These are phyloP conservation scores for Hanseniaspora uvarum DNA, from an alignment of 1,139 yeast genomes.

Conservation along the genomic window DNA sequence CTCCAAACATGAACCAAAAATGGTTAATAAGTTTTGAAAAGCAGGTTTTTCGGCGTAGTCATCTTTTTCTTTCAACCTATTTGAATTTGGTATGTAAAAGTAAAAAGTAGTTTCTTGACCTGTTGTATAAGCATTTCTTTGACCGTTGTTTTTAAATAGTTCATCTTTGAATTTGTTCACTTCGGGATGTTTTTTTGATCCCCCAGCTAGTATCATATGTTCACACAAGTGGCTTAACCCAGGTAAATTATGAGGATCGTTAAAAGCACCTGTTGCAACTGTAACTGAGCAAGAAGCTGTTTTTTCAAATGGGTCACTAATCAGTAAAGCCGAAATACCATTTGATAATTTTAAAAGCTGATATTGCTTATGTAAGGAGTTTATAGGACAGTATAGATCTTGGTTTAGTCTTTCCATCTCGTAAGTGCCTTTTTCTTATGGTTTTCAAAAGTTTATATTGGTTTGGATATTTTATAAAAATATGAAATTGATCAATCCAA, in stretches of 20 bases:
- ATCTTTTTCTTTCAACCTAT: constrained; percentile 22
- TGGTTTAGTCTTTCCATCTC: constrained; percentile 13
- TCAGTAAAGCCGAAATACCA: constrained; percentile 42
- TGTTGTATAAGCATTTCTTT: constrained; percentile 55
- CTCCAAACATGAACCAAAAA: constrained; percentile 44
- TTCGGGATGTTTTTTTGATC: constrained; percentile 45
- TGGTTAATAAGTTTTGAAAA: constrained; percentile 39
- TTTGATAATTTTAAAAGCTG: constrained; percentile 42
- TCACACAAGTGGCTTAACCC: constrained; percentile 72
- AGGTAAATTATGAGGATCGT: constrained; percentile 44
- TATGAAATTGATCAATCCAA: no score
- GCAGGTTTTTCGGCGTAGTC: constrained; percentile 27
- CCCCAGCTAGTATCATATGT: constrained; percentile 49
- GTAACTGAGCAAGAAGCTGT: constrained; percentile 42
- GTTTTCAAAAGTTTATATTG: not conserved
- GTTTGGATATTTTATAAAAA: no score
- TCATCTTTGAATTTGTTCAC: constrained; percentile 39
- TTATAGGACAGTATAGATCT: constrained; percentile 33
- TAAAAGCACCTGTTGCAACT: constrained; percentile 53
- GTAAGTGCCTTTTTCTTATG: no score
- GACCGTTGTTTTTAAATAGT: constrained; percentile 44
- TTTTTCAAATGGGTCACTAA: constrained; percentile 48
- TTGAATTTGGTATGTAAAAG: constrained; percentile 44
- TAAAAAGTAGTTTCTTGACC: constrained; percentile 54
- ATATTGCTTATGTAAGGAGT: constrained; percentile 34